Conservation (phyloP, 2,329 filamentous ascomycete genomes). For the Paraphaeosphaeria sporulosa region DNA sequence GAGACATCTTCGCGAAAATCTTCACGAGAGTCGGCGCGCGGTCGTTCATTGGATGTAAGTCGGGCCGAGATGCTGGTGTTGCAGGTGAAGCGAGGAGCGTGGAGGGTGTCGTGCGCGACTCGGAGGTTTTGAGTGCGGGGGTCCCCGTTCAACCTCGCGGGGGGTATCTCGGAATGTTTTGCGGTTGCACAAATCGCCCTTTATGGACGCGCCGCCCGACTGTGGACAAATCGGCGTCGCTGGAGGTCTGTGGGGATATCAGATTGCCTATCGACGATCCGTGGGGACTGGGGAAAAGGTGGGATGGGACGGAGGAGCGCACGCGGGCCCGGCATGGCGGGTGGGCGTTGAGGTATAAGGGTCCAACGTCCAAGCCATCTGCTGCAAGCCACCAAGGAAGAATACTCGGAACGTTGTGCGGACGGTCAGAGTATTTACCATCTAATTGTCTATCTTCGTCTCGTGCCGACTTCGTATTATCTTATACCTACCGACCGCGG, state of each 20-base stretch:
- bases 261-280: not conserved
- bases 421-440: not conserved
- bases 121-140: not conserved
- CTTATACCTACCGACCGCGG: not conserved
- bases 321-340: constrained; percentile 3
- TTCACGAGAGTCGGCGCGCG: constrained; percentile 1
- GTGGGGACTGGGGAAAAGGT: not conserved
- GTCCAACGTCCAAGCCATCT: not conserved
- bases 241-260: not conserved
- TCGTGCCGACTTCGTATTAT: not conserved
- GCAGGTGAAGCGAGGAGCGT: not conserved
- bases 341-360: constrained; percentile 17
- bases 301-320: not conserved
- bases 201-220: constrained; percentile 13
- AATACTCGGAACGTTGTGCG: not conserved
- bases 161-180: not conserved
- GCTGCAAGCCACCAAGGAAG: not conserved
- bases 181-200: not conserved
- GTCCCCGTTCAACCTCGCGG: not conserved
- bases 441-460: not conserved
- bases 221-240: constrained; percentile 9
- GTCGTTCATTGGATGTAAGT: constrained; percentile 3
- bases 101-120: not conserved
- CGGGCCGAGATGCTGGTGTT: constrained; percentile 8
- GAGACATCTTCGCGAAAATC: constrained; percentile 12